These are phyloP conservation scores for Eucalyptus brandiana DNA, from an alignment of 345 rosid species.

Conservation along the genomic window DNA sequence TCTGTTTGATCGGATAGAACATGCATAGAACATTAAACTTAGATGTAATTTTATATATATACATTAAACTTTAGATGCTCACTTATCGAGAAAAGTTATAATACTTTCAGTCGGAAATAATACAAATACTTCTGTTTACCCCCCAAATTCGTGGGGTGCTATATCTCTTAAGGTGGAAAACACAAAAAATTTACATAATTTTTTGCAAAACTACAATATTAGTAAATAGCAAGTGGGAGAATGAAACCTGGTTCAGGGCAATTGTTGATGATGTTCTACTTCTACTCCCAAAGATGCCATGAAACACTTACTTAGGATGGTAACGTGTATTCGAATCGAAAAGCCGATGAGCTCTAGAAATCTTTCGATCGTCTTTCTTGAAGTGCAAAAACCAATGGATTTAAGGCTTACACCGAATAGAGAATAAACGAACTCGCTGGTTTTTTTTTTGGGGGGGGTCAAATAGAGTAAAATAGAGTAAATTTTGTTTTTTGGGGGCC, in stretches of 20 bases:
- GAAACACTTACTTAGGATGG: background rate
- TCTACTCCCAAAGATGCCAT: background rate
- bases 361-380: background rate
- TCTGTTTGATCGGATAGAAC: background rate
- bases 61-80: background rate
- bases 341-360: background rate
- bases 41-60: background rate
- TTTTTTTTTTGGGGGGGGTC: background rate
- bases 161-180: background rate
- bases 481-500: background rate
- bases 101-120: background rate
- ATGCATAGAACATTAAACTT: too few relatives aligned
- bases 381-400: background rate
- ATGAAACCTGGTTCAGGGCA: background rate
- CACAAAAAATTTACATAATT: background rate
- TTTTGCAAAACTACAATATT: background rate
- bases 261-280: background rate
- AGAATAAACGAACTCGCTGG: background rate
- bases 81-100: background rate
- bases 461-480: background rate
- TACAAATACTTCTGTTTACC: background rate
- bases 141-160: background rate
- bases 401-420: background rate
- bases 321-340: background rate
- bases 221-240: background rate